Conservation (phyloP, 1,284 basidiomycete species). For the Calocybe gambosa region DNA sequence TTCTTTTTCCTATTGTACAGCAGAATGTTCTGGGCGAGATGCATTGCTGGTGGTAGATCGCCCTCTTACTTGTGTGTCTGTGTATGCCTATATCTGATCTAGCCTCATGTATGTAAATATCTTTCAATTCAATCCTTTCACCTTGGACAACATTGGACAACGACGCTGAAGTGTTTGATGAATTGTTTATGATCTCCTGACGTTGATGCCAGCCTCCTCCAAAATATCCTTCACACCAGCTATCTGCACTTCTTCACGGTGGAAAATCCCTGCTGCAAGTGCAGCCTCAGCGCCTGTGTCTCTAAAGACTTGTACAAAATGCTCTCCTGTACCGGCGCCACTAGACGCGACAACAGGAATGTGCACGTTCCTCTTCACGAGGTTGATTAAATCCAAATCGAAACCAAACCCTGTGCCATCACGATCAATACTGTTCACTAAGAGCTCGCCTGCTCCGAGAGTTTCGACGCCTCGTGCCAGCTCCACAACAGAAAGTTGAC, state of each 20-base stretch:
- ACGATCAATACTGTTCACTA: conserved; percentile 95
- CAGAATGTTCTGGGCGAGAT: conserved; percentile 7
- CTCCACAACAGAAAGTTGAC: conserved; percentile 91
- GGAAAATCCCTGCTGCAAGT: conserved; percentile 97
- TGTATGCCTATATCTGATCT: conserved; percentile 12
- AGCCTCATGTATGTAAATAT: conserved; percentile 15
- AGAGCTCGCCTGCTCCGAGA: conserved; percentile 92
- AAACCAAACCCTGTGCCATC: conserved; percentile 94
- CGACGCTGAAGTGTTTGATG: neutral
- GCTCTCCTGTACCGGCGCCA: conserved; percentile 77
- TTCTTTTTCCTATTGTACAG: neutral
- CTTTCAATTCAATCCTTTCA: conserved; percentile 3
- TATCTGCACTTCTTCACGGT: conserved; percentile 80
- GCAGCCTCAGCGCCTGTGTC: conserved; percentile 85
- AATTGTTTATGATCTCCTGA: conserved; percentile 26
- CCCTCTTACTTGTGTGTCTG: conserved; percentile 6
- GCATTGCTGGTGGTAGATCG: conserved; percentile 6
- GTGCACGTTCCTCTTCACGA: conserved; percentile 72
- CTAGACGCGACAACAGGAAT: conserved; percentile 96
- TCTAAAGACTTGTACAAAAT: conserved; percentile 86
- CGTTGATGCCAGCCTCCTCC: conserved; percentile 44
- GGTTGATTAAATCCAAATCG: conserved; percentile 77
- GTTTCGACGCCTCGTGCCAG: conserved; percentile 84
- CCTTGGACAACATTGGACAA: too few species aligned
- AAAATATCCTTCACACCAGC: conserved; percentile 64